phyloP scores from a whole-genome alignment of 2,329 filamentous ascomycete genomes.

The Fusarium dlaminii region DNA sequence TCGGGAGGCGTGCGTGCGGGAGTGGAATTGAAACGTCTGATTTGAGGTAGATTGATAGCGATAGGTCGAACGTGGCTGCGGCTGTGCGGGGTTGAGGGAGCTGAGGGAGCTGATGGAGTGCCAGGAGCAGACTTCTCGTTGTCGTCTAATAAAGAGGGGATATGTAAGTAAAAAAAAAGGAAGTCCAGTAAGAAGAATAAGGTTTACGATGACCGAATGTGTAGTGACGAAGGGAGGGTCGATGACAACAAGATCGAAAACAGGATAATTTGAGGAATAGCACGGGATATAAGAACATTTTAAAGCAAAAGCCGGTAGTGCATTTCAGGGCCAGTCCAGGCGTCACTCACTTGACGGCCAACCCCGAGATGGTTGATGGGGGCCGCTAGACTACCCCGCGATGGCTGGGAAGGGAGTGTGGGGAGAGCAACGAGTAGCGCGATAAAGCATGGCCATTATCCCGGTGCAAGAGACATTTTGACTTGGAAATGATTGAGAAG shows the following conservation, averaged over 20 bases:
- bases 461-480: constrained; percentile 11
- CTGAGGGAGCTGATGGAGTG: constrained; percentile 21
- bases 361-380: constrained; percentile 35
- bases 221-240: constrained; percentile 4
- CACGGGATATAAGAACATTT: constrained; percentile 25
- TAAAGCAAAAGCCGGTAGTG: constrained; percentile 17
- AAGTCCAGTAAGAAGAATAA: not conserved
- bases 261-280: constrained; percentile 29
- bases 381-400: constrained; percentile 36
- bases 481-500: constrained; percentile 8
- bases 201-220: not conserved
- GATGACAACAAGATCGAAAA: constrained; percentile 29
- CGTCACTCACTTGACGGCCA: constrained; percentile 38
- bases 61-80: constrained; percentile 58
- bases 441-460: not conserved
- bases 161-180: constrained; percentile 21
- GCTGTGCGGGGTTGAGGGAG: constrained; percentile 34
- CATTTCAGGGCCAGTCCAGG: not conserved
- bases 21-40: constrained; percentile 52
- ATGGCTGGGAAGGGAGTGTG: constrained; percentile 35
- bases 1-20: constrained; percentile 56
- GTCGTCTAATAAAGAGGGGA: constrained; percentile 27
- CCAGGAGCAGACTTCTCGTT: constrained; percentile 19
- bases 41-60: constrained; percentile 60
- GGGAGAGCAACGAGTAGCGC: constrained; percentile 29